phyloP scores from a whole-genome alignment of 202 grass and related monocot species.

The Elaeis oleifera region DNA sequence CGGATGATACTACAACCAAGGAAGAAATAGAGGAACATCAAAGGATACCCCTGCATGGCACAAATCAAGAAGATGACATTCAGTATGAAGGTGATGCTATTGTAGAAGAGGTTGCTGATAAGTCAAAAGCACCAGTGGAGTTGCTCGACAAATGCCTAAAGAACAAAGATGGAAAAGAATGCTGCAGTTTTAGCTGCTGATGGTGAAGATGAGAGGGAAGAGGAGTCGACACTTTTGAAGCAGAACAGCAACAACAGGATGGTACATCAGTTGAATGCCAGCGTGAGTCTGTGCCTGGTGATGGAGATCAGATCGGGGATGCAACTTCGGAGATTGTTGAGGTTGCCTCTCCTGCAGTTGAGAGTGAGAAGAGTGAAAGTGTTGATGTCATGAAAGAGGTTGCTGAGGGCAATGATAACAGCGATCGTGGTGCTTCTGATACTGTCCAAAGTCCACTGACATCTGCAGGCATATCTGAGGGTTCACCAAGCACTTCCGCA shows the following conservation, averaged over 20 bases:
- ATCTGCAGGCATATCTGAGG: conserved; percentile 32
- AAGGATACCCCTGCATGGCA: conserved; percentile 23
- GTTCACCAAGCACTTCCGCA: conserved; percentile 9
- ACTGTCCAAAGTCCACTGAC: conserved; percentile 33
- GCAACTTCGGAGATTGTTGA: conserved; percentile 32
- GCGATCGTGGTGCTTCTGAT: conserved; percentile 34
- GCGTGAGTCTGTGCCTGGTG: conserved; percentile 27
- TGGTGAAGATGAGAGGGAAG: conserved; percentile 76
- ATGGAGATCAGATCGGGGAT: conserved; percentile 27
- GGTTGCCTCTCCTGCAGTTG: conserved; percentile 27
- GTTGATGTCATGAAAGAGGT: conserved; percentile 42
- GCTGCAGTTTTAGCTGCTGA: conserved; percentile 22
- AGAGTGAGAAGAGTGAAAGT: conserved; percentile 37
- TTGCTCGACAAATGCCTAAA: conserved; percentile 43
- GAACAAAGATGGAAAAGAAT: conserved; percentile 40
- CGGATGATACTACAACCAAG: conserved; percentile 46
- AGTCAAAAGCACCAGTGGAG: conserved; percentile 33
- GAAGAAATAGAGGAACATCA: conserved; percentile 47
- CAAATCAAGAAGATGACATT: conserved; percentile 34
- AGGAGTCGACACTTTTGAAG: conserved; percentile 60
- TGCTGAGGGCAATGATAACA: conserved; percentile 29
- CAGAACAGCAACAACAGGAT: conserved; percentile 50
- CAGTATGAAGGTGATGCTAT: conserved; percentile 21
- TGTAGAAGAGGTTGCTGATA: conserved; percentile 35
- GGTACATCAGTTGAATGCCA: conserved; percentile 21